Base-by-base conservation (phyloP, 2,329 filamentous ascomycete species). In the Aureobasidium subglaciale region DNA sequence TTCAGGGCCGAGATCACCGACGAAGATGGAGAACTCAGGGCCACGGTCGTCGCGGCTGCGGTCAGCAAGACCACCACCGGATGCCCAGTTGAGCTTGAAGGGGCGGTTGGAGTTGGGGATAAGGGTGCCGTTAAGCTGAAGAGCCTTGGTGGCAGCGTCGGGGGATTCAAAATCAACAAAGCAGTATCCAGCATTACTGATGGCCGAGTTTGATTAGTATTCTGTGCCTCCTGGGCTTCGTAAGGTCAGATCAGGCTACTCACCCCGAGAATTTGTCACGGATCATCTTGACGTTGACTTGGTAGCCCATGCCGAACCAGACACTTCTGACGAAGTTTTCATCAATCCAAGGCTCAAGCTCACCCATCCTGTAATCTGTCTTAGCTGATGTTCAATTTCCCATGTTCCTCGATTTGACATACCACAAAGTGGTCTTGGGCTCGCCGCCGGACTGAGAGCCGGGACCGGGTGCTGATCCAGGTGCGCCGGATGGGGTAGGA, bases 41-140 rank as follows among this genome's bases (percentile, higher is more conserved):
- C 90, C 91, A 68, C 93, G 91, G 70, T 97, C 93, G 71, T 97
- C 93, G 64, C 90, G 90, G 59, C 88, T 89, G 88, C 93, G 87
- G 73, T 99, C 93, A 63, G 95, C 89, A 38, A 99, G 82, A 57
- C 93, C 93, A 68, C 93, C 93, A 63, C 93, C 93, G 62, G 90
- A 96, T 63, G 93, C 93, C 93, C 93, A 99, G 82, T 99, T 99
- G 59, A 99, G 84, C 81, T 97, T 97, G 82, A 99, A 99, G 46
- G 90, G 86, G 40, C 93, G 90, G 65, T 87, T 87, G 59, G 90
- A 95, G 80, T 96, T 96, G 42, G 92, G 91, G 63, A 99, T 95
- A 45, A 88, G 78, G 56, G 84, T 86, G 48, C 93, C 92, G 70
- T 96, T 97, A 48, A 97, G 79, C 43, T 79, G 78, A n/a, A 99